These are phyloP conservation scores for Phylloporus sp. DNA, from an alignment of 1,284 basidiomycete species.

Conservation along the genomic window DNA sequence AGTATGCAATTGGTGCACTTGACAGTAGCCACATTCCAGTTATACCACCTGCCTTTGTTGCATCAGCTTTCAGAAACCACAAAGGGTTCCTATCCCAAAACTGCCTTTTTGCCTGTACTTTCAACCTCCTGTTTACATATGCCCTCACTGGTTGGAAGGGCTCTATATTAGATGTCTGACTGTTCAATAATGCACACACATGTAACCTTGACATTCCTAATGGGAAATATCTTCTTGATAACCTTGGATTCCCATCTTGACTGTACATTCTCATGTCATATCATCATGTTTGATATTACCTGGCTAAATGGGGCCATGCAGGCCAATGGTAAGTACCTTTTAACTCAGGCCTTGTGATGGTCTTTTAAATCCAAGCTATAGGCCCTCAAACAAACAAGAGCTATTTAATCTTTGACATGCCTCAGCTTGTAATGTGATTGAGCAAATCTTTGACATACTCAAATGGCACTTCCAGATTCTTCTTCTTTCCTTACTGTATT, in stretches of 20 bases:
- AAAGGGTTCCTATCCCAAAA: no score
- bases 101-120: no score
- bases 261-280: background rate
- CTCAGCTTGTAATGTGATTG: constrained; percentile 41
- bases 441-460: constrained; percentile 46
- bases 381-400: constrained; percentile 34
- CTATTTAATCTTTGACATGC: constrained; percentile 48
- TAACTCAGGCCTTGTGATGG: no score
- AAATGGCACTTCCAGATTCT: constrained; percentile 27
- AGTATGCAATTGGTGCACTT: no score
- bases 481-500: background rate
- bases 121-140: no score
- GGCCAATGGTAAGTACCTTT: background rate
- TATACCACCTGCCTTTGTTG: no score
- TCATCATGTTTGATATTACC: background rate
- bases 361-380: background rate
- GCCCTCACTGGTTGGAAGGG: no score
- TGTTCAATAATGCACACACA: no score
- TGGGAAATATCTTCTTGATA: background rate
- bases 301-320: background rate
- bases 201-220: background rate
- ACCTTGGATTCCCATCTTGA: background rate
- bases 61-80: no score
- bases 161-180: no score
- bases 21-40: no score